Percentiles rank a stretch among this genome's conserved stretches.
These are phyloP conservation scores for Nelumbo lutea DNA, from an alignment of 164 flowering plant species.

Conservation along the genomic window DNA sequence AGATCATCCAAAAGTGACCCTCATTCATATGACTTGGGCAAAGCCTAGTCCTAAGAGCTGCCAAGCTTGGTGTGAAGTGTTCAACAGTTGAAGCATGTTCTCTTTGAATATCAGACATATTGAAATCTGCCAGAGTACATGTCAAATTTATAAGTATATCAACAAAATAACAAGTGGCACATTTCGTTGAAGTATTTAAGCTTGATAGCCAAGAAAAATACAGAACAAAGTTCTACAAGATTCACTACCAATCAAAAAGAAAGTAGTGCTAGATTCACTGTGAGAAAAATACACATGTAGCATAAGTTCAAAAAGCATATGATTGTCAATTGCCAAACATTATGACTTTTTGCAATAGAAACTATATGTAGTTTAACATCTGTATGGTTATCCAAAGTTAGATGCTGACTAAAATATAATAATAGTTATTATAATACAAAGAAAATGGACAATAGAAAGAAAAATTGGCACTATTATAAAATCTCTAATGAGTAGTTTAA, in stretches of 20 bases:
- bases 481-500: too few relatives aligned
- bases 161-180: not conserved
- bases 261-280: too few relatives aligned
- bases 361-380: not conserved
- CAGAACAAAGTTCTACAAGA: too few relatives aligned
- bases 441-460: too few relatives aligned
- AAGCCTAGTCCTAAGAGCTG: conserved; percentile 32
- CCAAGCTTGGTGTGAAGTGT: conserved; percentile 42
- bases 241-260: too few relatives aligned
- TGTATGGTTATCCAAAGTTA: not conserved
- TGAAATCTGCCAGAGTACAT: conserved; percentile 44
- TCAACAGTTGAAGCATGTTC: conserved; percentile 52
- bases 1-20: conserved; percentile 59
- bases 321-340: too few relatives aligned
- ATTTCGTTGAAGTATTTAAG: not conserved
- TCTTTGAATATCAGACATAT: conserved; percentile 47
- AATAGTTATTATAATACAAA: not conserved
- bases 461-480: too few relatives aligned
- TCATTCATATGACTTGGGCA: conserved; percentile 34
- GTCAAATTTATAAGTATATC: not conserved
- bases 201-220: too few relatives aligned
- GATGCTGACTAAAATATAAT: not conserved
- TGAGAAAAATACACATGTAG: too few relatives aligned
- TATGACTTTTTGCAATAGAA: not conserved
- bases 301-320: too few relatives aligned